These are phyloP conservation scores for Aureobasidium uvarum DNA, from an alignment of 2,329 filamentous ascomycete genomes.

Conservation along the genomic window DNA sequence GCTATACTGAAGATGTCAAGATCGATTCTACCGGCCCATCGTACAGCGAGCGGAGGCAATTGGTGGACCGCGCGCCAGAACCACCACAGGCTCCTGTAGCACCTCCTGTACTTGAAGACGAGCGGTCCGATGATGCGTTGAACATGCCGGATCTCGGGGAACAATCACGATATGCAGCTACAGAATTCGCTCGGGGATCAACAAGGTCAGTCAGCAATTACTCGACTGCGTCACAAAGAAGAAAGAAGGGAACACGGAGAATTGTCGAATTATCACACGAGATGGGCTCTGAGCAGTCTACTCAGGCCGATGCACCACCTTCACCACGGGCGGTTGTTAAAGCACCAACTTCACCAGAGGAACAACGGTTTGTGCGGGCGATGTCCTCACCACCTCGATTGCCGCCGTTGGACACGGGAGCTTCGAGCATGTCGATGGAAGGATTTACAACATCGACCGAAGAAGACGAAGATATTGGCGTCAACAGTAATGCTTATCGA, in stretches of 20 bases:
- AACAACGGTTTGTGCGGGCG: background rate
- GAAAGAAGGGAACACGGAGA: slow-evolving; percentile 56
- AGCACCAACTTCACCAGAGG: background rate
- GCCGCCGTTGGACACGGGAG: slow-evolving; percentile 28
- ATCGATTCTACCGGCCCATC: slow-evolving; percentile 82
- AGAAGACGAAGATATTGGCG: slow-evolving; percentile 34
- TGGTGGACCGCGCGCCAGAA: slow-evolving; percentile 76
- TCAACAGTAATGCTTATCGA: slow-evolving; percentile 57
- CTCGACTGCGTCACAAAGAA: slow-evolving; percentile 24
- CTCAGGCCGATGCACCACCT: slow-evolving; percentile 3
- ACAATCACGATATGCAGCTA: slow-evolving; percentile 1
- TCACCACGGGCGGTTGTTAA: slow-evolving; percentile 18
- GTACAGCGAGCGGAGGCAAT: slow-evolving; percentile 79
- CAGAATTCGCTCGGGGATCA: background rate
- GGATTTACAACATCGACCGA: background rate
- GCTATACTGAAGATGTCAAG: slow-evolving; percentile 84
- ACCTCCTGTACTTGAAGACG: slow-evolving; percentile 53
- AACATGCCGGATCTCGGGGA: slow-evolving; percentile 8
- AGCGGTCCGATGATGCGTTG: slow-evolving; percentile 18
- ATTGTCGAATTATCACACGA: slow-evolving; percentile 58
- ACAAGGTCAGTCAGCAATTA: slow-evolving; percentile 14
- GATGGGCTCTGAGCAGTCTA: slow-evolving; percentile 31
- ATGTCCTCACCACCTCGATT: slow-evolving; percentile 24
- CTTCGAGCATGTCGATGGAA: background rate
- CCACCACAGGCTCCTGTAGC: slow-evolving; percentile 71